These are phyloP conservation scores for Penicillium sp. DNA, from an alignment of 2,329 filamentous ascomycete species.

Conservation along the genomic window DNA sequence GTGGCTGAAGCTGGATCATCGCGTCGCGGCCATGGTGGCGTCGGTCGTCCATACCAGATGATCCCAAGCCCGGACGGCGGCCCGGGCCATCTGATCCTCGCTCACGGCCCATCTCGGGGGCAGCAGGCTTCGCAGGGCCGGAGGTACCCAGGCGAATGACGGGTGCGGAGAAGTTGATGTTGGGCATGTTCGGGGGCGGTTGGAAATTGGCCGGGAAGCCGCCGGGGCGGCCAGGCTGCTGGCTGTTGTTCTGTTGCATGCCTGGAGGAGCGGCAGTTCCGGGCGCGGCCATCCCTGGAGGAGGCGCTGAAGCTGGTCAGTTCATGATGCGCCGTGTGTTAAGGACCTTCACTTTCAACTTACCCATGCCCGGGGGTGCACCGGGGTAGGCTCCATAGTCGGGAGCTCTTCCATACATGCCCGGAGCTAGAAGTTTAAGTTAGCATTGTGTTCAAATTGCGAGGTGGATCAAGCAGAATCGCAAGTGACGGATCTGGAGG, in stretches of 20 bases:
- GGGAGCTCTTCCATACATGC: conserved; percentile 71
- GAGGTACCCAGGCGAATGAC: conserved; percentile 91
- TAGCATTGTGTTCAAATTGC: conserved; percentile 17
- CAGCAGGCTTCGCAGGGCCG: conserved; percentile 65
- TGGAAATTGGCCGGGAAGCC: conserved; percentile 84
- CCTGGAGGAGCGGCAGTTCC: conserved; percentile 80
- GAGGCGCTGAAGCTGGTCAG: conserved; percentile 62
- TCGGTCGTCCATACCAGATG: conserved; percentile 68
- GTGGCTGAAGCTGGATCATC: conserved; percentile 76
- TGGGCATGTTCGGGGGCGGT: conserved; percentile 87
- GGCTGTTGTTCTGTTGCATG: conserved; percentile 74
- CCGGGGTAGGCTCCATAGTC: conserved; percentile 75
- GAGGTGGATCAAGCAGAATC: background rate
- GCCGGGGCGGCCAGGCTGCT: conserved; percentile 79
- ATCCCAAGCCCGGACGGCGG: conserved; percentile 64
- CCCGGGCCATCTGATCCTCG: conserved; percentile 52
- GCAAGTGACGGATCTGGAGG: background rate
- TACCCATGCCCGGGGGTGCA: conserved; percentile 83
- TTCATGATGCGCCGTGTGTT: conserved; percentile 4
- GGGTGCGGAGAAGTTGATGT: conserved; percentile 97
- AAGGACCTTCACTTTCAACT: conserved; percentile 37
- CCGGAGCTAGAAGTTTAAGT: conserved; percentile 40
- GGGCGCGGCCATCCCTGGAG: conserved; percentile 79
- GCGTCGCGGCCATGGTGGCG: conserved; percentile 71
- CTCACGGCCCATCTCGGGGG: conserved; percentile 53